These are phyloP conservation scores for Phialophora macrospora DNA, from an alignment of 2,329 filamentous ascomycete species.

Conservation along the genomic window DNA sequence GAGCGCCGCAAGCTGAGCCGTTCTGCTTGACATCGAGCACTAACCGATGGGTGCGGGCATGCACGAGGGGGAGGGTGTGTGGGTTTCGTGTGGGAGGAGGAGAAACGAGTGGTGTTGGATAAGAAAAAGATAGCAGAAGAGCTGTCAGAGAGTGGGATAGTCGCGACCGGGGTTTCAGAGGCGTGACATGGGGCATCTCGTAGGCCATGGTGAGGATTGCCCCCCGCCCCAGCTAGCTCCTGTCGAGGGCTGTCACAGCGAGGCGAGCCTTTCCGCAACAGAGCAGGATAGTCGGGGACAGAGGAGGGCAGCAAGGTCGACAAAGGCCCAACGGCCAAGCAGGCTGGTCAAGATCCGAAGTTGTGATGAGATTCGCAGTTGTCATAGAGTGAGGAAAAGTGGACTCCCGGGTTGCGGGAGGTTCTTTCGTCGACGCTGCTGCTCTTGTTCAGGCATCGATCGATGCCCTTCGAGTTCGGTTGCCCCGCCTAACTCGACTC, in stretches of 20 bases:
- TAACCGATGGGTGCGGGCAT: constrained; percentile 28
- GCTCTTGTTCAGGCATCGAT: constrained; percentile 15
- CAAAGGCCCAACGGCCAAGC: not conserved
- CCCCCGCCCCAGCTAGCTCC: not conserved
- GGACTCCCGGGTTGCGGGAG: constrained; percentile 12
- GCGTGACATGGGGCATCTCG: constrained; percentile 9
- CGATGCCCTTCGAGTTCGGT: constrained; percentile 3
- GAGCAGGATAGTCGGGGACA: constrained; percentile 1
- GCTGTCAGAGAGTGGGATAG: constrained; percentile 29
- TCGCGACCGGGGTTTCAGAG: constrained; percentile 23
- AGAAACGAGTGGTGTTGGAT: constrained; percentile 23
- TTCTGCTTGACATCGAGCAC: constrained; percentile 35
- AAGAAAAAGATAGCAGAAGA: constrained; percentile 20
- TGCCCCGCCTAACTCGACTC: constrained; percentile 15
- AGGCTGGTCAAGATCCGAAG: not conserved
- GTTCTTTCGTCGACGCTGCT: constrained; percentile 20
- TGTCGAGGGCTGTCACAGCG: not conserved
- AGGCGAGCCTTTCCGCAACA: constrained; percentile 4
- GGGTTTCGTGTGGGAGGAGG: constrained; percentile 23
- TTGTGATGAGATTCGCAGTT: not conserved
- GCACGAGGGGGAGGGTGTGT: constrained; percentile 30
- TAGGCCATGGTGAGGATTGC: not conserved
- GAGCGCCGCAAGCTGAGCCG: constrained; percentile 27
- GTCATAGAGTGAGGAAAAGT: constrained; percentile 10
- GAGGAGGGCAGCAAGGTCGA: not conserved